Conservation (phyloP, 305 asterid species). For the Fraxinus sp. region DNA sequence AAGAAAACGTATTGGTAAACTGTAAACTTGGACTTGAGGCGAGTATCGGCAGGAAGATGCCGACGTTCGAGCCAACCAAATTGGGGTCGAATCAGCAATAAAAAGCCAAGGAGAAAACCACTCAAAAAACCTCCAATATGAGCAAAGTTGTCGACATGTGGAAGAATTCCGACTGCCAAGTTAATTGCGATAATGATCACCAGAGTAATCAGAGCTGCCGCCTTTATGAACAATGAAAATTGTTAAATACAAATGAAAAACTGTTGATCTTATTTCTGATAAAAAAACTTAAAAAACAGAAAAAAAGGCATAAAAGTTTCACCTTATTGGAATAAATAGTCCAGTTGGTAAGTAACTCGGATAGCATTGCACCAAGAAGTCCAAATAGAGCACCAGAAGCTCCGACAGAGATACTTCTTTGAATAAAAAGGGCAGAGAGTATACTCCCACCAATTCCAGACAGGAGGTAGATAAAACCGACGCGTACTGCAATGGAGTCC, state of each 20-base stretch:
- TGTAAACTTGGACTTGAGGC: slow-evolving; percentile 66
- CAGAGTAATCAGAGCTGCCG: slow-evolving; percentile 75
- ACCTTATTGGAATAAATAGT: slow-evolving; percentile 85
- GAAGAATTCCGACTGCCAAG: slow-evolving; percentile 82
- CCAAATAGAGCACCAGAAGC: slow-evolving; percentile 95
- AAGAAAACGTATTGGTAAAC: slow-evolving; percentile 53
- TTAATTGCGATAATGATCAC: slow-evolving; percentile 63
- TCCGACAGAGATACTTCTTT: slow-evolving; percentile 71
- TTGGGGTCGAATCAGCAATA: slow-evolving; percentile 73
- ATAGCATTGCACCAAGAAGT: slow-evolving; percentile 88
- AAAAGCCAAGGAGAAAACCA: slow-evolving; percentile 81
- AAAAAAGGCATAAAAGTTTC: not conserved
- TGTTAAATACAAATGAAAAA: not conserved
- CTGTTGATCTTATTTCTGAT: not conserved
- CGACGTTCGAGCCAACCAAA: slow-evolving; percentile 70
- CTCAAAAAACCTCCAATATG: slow-evolving; percentile 82
- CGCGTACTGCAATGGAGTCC: slow-evolving; percentile 57
- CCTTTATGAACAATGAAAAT: slow-evolving; percentile 36
- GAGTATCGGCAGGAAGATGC: slow-evolving; percentile 52
- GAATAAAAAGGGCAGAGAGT: slow-evolving; percentile 71
- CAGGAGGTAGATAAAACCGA: slow-evolving; percentile 66
- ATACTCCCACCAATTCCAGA: slow-evolving; percentile 89
- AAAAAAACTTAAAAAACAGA: not conserved
- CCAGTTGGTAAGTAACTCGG: slow-evolving; percentile 89
- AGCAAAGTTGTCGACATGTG: slow-evolving; percentile 87